A percentile compares a stretch with the other conserved stretches of the same genome.
Evolutionary conservation across 305 asterid species (phyloP).

Genomic region (Rubia tinctorum): DNA sequence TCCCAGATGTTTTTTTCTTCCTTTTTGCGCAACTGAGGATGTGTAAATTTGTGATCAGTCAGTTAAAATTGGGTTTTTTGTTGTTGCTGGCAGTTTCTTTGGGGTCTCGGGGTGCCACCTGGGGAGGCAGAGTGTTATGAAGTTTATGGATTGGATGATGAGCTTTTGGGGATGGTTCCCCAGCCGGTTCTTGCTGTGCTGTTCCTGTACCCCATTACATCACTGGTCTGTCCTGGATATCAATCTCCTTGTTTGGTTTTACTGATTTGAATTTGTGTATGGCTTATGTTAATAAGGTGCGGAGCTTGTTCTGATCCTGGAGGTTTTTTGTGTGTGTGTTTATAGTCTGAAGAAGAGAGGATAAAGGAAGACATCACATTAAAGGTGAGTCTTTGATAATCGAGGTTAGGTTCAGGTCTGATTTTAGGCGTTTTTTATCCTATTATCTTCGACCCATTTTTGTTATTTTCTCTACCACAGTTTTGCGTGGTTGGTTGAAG

Average conservation of each 20-base stretch:
- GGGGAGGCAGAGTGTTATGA: conserved; percentile 84
- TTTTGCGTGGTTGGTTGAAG: background rate
- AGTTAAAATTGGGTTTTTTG: conserved; percentile 10
- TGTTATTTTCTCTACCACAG: no score
- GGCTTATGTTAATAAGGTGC: background rate
- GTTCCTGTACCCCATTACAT: conserved; percentile 80
- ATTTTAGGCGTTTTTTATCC: no score
- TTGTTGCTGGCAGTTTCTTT: conserved; percentile 55
- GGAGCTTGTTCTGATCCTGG: conserved; percentile 18
- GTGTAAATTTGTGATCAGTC: background rate
- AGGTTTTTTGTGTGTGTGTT: conserved; percentile 12
- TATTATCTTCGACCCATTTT: no score
- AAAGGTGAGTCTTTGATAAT: conserved; percentile 34
- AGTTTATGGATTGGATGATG: conserved; percentile 94
- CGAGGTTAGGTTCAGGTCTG: no score
- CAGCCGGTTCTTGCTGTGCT: conserved; percentile 89
- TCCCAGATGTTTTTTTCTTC: background rate
- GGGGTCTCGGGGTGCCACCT: conserved; percentile 86
- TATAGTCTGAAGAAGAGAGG: conserved; percentile 88
- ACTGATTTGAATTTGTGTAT: background rate
- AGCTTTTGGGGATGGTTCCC: conserved; percentile 90
- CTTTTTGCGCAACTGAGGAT: background rate
- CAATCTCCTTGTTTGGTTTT: background rate
- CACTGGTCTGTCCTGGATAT: conserved; percentile 39
- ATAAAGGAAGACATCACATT: conserved; percentile 52